Base-by-base conservation (phyloP, 225 moss, liverwort and hornwort species). In the Asterella californica region DNA sequence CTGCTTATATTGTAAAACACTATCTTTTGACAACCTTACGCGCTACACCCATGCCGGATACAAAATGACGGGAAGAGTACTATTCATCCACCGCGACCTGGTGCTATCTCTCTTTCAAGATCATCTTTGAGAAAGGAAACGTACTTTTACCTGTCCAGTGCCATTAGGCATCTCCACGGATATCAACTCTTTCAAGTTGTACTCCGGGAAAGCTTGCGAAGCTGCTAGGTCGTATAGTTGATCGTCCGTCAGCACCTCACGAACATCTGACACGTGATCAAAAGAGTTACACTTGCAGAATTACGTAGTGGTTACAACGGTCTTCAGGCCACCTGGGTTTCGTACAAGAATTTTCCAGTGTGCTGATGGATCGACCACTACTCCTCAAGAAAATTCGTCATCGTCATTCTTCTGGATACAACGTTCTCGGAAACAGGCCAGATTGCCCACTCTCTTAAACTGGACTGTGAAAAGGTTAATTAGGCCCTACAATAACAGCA, bases 111-210 rank as follows among this genome's bases (percentile, higher is more conserved):
- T 30, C 18, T 53, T 74, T 9, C n/a, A 74, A 9, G 50, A 30
- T 27, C 32, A 10, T 12, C 10, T 52, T 50, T 30, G 50, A 30
- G 50, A 2, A 32, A 34, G 18, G 70, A 48, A 46, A 15, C 11
- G n/a, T 2, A 59, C 14, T 12, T 57, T 48, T 72, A 99, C 99
- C 99, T 93, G 81, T 63, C 95, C 99, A 82, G 89, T 91, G 72
- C 93, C 92, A 83, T 99, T 92, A 15, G 93, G 90, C 90, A 99
- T 87, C 74, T 99, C 92, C 29, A 95, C 76, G 33, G 92, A 83
- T 34, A 99, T 90, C 93, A 95, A 92, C 76, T 99, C 92, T 70
- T 92, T 92, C 65, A 90, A 80, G 79, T 95, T 99, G 82, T 99
- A 99, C 53, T 90, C 87, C 24, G 93, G 95, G 54, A 90, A 99